A percentile compares a stretch with the other conserved stretches of the same genome.
Conservation (phyloP, 768 basidiomycete genomes). For the Podaxis sp. region DNA sequence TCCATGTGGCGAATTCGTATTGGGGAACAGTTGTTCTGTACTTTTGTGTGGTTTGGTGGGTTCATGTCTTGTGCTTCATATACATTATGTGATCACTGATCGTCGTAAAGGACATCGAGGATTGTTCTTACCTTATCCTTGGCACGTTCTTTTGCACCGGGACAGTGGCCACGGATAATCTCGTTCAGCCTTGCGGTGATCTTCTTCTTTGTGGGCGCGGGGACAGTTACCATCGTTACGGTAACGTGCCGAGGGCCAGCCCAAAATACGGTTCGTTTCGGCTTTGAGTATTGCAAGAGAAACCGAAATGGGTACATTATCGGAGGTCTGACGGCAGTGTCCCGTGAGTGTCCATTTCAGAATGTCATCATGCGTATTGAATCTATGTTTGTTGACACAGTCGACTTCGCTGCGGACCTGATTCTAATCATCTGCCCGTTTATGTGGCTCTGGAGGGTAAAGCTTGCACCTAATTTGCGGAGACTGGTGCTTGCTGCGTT, state of each 20-base stretch:
- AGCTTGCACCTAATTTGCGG: neutral
- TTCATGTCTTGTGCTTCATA: neutral
- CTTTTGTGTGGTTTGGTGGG: neutral
- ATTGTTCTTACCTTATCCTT: neutral
- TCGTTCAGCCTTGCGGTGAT: neutral
- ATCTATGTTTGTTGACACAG: neutral
- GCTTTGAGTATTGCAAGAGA: neutral
- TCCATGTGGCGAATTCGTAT: neutral
- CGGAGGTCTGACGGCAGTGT: neutral
- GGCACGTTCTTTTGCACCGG: neutral
- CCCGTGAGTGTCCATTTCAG: neutral
- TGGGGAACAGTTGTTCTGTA: neutral
- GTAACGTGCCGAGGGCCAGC: neutral
- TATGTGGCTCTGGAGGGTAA: neutral
- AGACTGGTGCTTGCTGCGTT: neutral
- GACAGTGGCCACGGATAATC: neutral
- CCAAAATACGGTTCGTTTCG: neutral
- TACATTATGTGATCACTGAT: neutral
- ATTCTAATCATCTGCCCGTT: neutral
- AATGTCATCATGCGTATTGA: neutral
- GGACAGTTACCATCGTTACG: neutral
- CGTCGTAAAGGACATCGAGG: neutral
- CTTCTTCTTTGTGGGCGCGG: neutral
- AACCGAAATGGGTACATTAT: neutral
- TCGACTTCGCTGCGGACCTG: neutral